These are phyloP conservation scores for Aspergillus funiculosus DNA, from an alignment of 495 filamentous ascomycete genomes.

Conservation along the genomic window DNA sequence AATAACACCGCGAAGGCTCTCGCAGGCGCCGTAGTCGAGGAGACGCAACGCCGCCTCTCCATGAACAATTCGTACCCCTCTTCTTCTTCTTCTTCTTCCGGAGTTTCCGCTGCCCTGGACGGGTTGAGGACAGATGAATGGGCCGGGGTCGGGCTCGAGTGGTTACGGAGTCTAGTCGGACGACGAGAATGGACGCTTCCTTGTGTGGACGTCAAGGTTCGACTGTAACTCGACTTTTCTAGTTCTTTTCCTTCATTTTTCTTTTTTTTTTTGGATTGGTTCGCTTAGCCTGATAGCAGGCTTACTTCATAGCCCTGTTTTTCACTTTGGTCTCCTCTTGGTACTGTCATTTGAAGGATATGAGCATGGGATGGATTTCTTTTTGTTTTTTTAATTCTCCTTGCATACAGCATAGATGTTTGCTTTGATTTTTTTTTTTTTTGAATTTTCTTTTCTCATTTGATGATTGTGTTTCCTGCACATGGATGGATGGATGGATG, in stretches of 20 bases:
- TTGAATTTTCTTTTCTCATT: background rate
- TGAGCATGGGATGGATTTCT: background rate
- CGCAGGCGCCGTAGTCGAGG: slow-evolving; percentile 59
- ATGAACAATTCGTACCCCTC: background rate
- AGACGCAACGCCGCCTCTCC: slow-evolving; percentile 47
- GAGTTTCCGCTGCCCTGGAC: background rate
- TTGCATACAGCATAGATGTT: slow-evolving; percentile 9
- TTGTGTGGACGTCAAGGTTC: slow-evolving; percentile 75
- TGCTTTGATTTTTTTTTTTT: background rate
- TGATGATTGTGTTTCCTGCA: background rate
- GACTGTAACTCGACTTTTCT: slow-evolving; percentile 40
- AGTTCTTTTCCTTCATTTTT: background rate
- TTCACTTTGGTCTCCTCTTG: too few species aligned
- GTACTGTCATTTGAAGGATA: too few species aligned
- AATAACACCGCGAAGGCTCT: slow-evolving; percentile 65
- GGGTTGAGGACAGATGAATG: slow-evolving; percentile 46
- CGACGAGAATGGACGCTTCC: slow-evolving; percentile 75
- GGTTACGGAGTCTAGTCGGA: slow-evolving; percentile 71
- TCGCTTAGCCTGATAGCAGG: too few species aligned
- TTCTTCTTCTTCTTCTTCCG: background rate
- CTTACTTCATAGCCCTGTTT: too few species aligned
- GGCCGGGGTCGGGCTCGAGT: slow-evolving; percentile 77
- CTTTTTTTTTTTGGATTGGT: background rate
- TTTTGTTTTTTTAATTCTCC: background rate
- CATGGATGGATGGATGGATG: background rate